Evolutionary conservation across 1,284 basidiomycete species (phyloP).

Genomic region (Blastosporella zonata): DNA sequence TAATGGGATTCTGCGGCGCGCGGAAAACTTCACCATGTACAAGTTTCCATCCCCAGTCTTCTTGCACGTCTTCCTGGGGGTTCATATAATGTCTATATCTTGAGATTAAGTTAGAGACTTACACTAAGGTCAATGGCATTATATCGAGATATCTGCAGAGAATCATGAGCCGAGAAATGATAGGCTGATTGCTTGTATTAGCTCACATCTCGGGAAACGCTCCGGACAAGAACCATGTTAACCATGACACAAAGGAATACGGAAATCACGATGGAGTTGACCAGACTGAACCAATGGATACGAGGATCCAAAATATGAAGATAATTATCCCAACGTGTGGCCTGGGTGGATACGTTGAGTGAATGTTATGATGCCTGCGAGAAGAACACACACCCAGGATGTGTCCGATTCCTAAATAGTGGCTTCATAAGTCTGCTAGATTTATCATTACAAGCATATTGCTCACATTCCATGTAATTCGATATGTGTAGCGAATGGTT

Average conservation of each 20-base stretch:
- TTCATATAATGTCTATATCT: conserved; percentile 10
- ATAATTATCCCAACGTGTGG: conserved; percentile 96
- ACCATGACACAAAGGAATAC: conserved; percentile 94
- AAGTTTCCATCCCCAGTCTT: conserved; percentile 98
- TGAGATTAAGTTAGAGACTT: conserved; percentile 24
- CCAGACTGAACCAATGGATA: conserved; percentile 90
- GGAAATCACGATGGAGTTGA: conserved; percentile 91
- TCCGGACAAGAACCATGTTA: conserved; percentile 84
- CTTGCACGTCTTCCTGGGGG: conserved; percentile 90
- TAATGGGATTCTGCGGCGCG: conserved; percentile 74
- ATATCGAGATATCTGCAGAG: conserved; percentile 85
- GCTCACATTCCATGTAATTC: conserved; percentile 81
- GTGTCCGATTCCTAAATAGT: conserved; percentile 69
- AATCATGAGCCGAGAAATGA: background rate
- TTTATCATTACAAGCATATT: background rate
- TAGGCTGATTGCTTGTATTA: conserved; percentile 7
- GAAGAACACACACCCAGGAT: conserved; percentile 60
- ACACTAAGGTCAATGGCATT: conserved; percentile 92
- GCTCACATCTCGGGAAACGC: conserved; percentile 85
- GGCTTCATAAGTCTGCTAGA: conserved; percentile 6
- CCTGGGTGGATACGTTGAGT: conserved; percentile 42
- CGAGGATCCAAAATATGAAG: conserved; percentile 77
- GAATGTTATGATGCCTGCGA: background rate
- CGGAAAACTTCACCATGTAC: conserved; percentile 97
- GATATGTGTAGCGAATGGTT: conserved; percentile 86